These are phyloP conservation scores for Crithidia acanthocephali DNA, from an alignment of 208 protist species.

Conservation along the genomic window DNA sequence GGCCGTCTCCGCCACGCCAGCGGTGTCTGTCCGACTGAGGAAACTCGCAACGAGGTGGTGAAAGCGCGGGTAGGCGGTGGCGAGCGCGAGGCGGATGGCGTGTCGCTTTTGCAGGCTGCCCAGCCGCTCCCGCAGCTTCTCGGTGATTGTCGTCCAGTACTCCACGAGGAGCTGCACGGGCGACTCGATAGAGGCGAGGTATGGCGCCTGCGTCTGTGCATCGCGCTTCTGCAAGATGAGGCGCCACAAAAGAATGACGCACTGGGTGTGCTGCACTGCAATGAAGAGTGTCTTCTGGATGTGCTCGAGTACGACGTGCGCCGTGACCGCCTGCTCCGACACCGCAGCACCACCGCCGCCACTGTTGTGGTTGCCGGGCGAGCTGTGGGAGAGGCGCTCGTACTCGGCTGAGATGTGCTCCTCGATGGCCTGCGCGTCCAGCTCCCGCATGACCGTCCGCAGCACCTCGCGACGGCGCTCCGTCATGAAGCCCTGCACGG, in stretches of 20 bases:
- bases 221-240: slow-evolving; percentile 61
- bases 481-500: slow-evolving; percentile 64
- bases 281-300: slow-evolving; percentile 59
- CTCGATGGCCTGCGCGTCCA: slow-evolving; percentile 58
- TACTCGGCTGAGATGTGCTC: slow-evolving; percentile 44
- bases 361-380: background rate
- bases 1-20: slow-evolving; percentile 6
- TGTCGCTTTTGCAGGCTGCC: slow-evolving; percentile 55
- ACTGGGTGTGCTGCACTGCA: slow-evolving; percentile 64
- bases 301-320: slow-evolving; percentile 42
- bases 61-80: slow-evolving; percentile 52
- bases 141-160: slow-evolving; percentile 66
- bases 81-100: slow-evolving; percentile 48
- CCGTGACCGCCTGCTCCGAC: slow-evolving; percentile 37
- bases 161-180: slow-evolving; percentile 69
- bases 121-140: slow-evolving; percentile 68
- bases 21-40: slow-evolving; percentile 38
- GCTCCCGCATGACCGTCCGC: slow-evolving; percentile 62
- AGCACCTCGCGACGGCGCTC: slow-evolving; percentile 79
- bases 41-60: slow-evolving; percentile 58
- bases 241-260: slow-evolving; percentile 69
- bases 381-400: slow-evolving; percentile 13
- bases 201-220: slow-evolving; percentile 41
- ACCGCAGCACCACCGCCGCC: slow-evolving; percentile 17
- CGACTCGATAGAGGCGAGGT: slow-evolving; percentile 48